A percentile compares a stretch with the other conserved stretches of the same genome.
Conservation (phyloP, 2,329 filamentous ascomycete genomes). For the Cylindrodendrum hubeiense region DNA sequence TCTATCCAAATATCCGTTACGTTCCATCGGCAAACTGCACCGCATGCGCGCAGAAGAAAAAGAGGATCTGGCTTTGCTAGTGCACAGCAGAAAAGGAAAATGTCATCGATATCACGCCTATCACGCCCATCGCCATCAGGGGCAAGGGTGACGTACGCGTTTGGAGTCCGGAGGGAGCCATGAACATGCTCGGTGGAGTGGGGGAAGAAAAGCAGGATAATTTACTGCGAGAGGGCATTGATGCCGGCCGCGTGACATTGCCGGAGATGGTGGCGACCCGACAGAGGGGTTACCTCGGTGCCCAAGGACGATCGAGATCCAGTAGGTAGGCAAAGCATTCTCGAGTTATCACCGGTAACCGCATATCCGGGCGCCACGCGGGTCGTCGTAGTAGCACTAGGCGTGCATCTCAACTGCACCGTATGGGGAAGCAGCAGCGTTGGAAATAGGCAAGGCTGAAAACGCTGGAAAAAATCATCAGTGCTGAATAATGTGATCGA, state of each 20-base stretch:
- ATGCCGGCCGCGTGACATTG: constrained; percentile 1
- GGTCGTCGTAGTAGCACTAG: neutral
- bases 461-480: neutral
- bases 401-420: neutral
- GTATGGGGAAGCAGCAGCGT: no score
- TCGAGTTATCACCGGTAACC: neutral
- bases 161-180: no score
- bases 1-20: neutral
- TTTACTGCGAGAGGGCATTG: neutral
- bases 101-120: no score
- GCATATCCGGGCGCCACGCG: neutral
- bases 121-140: no score
- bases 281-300: neutral
- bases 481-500: neutral
- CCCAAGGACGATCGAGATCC: neutral
- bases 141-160: no score
- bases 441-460: no score
- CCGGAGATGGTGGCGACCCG: constrained; percentile 16
- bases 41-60: neutral
- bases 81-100: no score
- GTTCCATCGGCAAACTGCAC: neutral
- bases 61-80: neutral
- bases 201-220: no score
- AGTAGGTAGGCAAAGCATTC: neutral
- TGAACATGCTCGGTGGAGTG: no score